These are phyloP conservation scores for Amanita pseudoporphyria DNA, from an alignment of 768 basidiomycete genomes.

Conservation along the genomic window DNA sequence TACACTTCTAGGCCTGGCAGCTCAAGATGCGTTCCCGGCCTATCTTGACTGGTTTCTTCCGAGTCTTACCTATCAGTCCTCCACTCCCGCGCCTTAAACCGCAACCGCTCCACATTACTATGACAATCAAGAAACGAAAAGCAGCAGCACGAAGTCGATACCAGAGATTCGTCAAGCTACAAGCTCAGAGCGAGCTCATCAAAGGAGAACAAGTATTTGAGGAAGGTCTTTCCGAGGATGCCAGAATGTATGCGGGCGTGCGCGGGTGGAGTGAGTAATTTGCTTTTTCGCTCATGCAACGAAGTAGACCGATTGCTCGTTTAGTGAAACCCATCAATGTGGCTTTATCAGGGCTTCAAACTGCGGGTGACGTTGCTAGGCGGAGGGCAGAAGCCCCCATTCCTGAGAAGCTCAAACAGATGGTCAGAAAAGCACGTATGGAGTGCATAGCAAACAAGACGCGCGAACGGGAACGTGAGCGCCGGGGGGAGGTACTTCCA, in stretches of 20 bases:
- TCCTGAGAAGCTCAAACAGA: slow-evolving; percentile 36
- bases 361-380: slow-evolving; percentile 28
- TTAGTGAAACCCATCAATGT: slow-evolving; percentile 14
- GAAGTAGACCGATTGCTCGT: no score
- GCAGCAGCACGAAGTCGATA: slow-evolving; percentile 31
- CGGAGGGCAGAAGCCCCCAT: slow-evolving; percentile 33
- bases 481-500: slow-evolving; percentile 48
- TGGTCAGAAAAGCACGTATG: slow-evolving; percentile 45
- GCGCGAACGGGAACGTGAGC: slow-evolving; percentile 48
- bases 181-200: slow-evolving; percentile 22
- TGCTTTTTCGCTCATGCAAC: background rate
- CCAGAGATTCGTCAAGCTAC: slow-evolving; percentile 21
- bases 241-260: slow-evolving; percentile 15
- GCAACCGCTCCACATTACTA: slow-evolving; percentile 62
- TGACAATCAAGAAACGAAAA: slow-evolving; percentile 51
- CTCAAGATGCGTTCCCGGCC: slow-evolving; percentile 45
- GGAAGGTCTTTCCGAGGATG: slow-evolving; percentile 12
- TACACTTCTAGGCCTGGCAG: slow-evolving; percentile 42
- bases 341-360: slow-evolving; percentile 20
- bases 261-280: slow-evolving; percentile 33
- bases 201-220: slow-evolving; percentile 28
- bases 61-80: slow-evolving; percentile 49
- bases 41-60: slow-evolving; percentile 67
- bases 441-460: slow-evolving; percentile 60
- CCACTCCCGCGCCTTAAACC: slow-evolving; percentile 77